Conservation (phyloP, 768 basidiomycete genomes). For the Russula earlei region DNA sequence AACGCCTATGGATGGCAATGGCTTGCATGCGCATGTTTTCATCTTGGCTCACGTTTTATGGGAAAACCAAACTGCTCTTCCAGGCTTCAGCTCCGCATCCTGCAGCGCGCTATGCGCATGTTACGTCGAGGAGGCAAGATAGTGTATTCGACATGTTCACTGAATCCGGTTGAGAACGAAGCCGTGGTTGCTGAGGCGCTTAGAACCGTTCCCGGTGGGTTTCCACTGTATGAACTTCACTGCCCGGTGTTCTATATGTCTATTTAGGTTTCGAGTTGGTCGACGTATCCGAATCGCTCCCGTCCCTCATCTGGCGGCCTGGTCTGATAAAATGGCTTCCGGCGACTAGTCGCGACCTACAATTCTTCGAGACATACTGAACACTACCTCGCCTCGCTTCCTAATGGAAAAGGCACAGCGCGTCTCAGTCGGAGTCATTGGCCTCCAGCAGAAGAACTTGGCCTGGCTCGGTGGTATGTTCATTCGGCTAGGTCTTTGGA, state of each 20-base stretch:
- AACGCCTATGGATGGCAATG: constrained; percentile 81
- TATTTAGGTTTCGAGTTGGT: constrained; percentile 62
- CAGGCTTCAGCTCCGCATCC: constrained; percentile 87
- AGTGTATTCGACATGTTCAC: constrained; percentile 95
- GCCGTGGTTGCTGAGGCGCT: constrained; percentile 87
- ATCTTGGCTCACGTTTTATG: neutral
- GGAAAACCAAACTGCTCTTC: neutral
- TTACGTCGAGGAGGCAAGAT: constrained; percentile 80
- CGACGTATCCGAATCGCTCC: constrained; percentile 64
- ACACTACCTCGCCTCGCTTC: constrained; percentile 43
- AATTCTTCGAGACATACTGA: constrained; percentile 51
- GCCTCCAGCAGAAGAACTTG: constrained; percentile 54
- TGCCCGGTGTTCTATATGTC: neutral
- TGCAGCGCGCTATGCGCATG: constrained; percentile 87
- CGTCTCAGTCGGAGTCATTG: constrained; percentile 70
- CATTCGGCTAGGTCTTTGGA: neutral
- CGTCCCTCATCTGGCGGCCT: constrained; percentile 61
- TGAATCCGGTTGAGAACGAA: constrained; percentile 97
- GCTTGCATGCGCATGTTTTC: constrained; percentile 65
- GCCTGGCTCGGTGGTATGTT: constrained; percentile 65
- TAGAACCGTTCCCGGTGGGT: constrained; percentile 54
- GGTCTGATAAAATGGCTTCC: constrained; percentile 78
- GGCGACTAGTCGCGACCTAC: constrained; percentile 45
- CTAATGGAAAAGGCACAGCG: constrained; percentile 41
- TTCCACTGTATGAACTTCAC: neutral